Evolutionary conservation across 352 stramenopile species (phyloP).

Genomic region (Globisporangium barbulae): DNA sequence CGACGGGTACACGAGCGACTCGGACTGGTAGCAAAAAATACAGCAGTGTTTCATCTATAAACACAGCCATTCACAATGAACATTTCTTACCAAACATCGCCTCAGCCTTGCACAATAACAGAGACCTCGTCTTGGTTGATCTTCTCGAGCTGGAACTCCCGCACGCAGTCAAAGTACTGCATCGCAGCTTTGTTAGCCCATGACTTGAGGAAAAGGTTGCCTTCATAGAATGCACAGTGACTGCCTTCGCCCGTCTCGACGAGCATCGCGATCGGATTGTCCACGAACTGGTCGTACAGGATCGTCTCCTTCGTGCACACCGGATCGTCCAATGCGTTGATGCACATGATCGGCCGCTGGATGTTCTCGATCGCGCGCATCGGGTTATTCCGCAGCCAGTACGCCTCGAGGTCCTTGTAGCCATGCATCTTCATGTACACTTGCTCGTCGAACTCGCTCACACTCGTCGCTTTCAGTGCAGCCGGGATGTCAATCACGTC

Average conservation of each 20-base stretch:
- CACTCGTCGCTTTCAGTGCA: constrained; percentile 46
- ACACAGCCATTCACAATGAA: not conserved
- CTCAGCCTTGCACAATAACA: not conserved
- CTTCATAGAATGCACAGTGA: constrained; percentile 79
- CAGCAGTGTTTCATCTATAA: constrained; percentile 4
- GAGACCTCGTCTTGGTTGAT: not conserved
- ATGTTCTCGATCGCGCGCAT: constrained; percentile 62
- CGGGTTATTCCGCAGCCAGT: constrained; percentile 75
- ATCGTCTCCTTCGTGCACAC: constrained; percentile 78
- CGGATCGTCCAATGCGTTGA: constrained; percentile 77
- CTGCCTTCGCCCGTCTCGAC: constrained; percentile 52
- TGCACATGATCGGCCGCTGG: constrained; percentile 53
- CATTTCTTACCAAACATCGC: not conserved
- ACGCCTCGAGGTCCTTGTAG: constrained; percentile 56
- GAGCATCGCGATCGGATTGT: constrained; percentile 52
- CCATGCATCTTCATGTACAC: constrained; percentile 84
- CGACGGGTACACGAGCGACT: constrained; percentile 34
- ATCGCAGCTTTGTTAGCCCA: constrained; percentile 62
- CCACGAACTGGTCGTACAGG: constrained; percentile 49
- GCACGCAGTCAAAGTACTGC: constrained; percentile 58
- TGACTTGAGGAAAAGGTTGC: constrained; percentile 50
- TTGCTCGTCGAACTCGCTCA: constrained; percentile 69
- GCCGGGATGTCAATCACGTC: constrained; percentile 43
- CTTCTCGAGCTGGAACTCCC: constrained; percentile 29
- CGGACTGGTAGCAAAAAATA: constrained; percentile 15